phyloP scores from a whole-genome alignment of 371 early-diverging fungal genomes.

The Mortierella sp. region DNA sequence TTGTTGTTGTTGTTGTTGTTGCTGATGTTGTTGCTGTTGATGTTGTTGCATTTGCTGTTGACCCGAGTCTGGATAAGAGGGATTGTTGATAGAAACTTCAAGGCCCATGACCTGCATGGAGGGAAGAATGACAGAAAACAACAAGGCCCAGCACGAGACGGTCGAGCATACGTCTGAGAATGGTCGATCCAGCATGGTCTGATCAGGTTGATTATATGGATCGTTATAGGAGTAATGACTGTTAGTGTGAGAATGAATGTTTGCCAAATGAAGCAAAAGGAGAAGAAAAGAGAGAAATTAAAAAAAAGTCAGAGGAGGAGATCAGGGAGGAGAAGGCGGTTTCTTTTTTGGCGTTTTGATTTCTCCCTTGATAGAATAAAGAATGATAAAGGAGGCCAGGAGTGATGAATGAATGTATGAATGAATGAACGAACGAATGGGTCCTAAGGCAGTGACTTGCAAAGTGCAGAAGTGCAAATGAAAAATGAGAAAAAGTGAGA shows the following conservation, averaged over 20 bases:
- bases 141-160: slow-evolving; percentile 46
- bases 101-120: slow-evolving; percentile 34
- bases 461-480: background rate
- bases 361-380: background rate
- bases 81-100: slow-evolving; percentile 8
- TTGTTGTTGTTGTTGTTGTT: slow-evolving; percentile 14
- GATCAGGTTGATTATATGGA: background rate
- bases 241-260: too few species aligned
- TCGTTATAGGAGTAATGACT: too few species aligned
- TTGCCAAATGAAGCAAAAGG: too few species aligned
- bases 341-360: background rate
- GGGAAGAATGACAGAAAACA: slow-evolving; percentile 45
- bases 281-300: slow-evolving; percentile 1
- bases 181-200: slow-evolving; percentile 27
- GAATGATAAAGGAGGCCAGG: background rate
- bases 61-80: background rate
- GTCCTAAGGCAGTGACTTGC: background rate
- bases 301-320: background rate
- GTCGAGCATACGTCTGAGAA: slow-evolving; percentile 40
- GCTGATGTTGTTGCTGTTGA: slow-evolving; percentile 12
- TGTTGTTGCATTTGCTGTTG: slow-evolving; percentile 13
- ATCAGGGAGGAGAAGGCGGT: background rate
- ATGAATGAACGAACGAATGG: background rate
- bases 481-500: background rate
- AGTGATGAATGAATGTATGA: too few species aligned